Base-by-base conservation (phyloP, 805 yeast species). In the Barnettozyma vustinii region DNA sequence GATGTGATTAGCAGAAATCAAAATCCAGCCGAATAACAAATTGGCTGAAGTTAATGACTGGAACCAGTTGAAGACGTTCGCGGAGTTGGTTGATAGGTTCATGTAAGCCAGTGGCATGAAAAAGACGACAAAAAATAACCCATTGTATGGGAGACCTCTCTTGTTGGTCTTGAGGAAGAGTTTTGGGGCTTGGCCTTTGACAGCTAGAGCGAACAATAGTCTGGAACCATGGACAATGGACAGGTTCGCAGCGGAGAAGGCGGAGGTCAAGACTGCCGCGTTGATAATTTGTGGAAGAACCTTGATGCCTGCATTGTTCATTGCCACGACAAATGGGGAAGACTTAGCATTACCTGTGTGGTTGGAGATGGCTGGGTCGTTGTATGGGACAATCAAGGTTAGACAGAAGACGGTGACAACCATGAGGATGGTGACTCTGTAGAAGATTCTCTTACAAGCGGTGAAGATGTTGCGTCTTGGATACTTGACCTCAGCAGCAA, bases 261-360 rank as follows among this genome's bases (percentile, higher is more conserved):
- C 75, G 8, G 73, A 69, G 1, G 71, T 63, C 40, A 69, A 55
- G 21, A 71, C 70, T 30, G 66, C 64, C 15, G 67, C 74, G 53
- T 71, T 71, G 42, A 71, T 62, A 32, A 67, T 58, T 49, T 61
- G 63, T 16, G 70, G 71, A 18, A 71, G 53, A 2, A 59, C 73
- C 33, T 54, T 57, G 32, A 71, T 67, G 32, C 59, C 51, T 2
- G 83, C 84, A 54, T 74, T 74, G 62, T 77, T 75, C 48, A 70
- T 66, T 8, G 71, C 73, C 51, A 70, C 61, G 9, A 70, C 74
- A 43, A 68, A 70, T 6, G 73, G 73, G 1, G 74, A 70, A 1
- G 70, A 65, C 43, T 50, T 48, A 10, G 61, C 62, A 39, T 55
- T 54, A 65, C 53, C 71, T 60, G 43, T 61, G 57, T 41, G 60